Base-by-base conservation (phyloP, 1,284 basidiomycete genomes). In the Pascua guehoae region DNA sequence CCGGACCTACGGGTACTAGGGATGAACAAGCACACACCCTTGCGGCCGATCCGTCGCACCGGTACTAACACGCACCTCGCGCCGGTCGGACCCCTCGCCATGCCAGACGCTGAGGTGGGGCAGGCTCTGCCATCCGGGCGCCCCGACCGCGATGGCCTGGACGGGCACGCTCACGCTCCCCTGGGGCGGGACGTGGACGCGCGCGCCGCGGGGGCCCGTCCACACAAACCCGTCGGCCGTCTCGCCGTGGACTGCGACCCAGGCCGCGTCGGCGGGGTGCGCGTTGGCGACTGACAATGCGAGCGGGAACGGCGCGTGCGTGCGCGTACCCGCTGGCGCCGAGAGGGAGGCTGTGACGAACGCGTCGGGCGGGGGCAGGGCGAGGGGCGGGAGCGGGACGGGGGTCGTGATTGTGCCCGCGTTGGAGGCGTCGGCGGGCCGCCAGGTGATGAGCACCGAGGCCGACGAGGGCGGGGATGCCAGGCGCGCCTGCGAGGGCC, bases 211-310 rank as follows among this genome's bases (percentile, higher is more conserved):
- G 45, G 63, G 57, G 1, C 75, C 76, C 10, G 58, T 50, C 73
- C 73, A 78, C 1, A 73, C 72, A 51, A 76, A 76, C 0, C 61
- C 61, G 8, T 76, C 72, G 12, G 69, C 62, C n/a, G 72, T 70
- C 24, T 75, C 69, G 14, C 67, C 62, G 10, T 66, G 58, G 4
- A 76, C 52, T 8, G 61, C 47, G 32, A 74, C 50, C 17, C 61
- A 56, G 7, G 66, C 65, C 0, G 62, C 38, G 7, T 62, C 51
- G 9, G 67, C 62, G 2, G 71, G 69, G 52, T 77, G 74, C 12
- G 68, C 59, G 54, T 77, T 77, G 36, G 60, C 46, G 41, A 78
- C 53, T 5, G 58, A 49, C 12, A 78, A 59, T 10, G 43, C 39
- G n/a, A 75, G 41, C 5, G 52, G 15, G 59, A 76, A 73, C 8